phyloP scores from a whole-genome alignment of 1,284 basidiomycete species.

The Meripilus lineatus region DNA sequence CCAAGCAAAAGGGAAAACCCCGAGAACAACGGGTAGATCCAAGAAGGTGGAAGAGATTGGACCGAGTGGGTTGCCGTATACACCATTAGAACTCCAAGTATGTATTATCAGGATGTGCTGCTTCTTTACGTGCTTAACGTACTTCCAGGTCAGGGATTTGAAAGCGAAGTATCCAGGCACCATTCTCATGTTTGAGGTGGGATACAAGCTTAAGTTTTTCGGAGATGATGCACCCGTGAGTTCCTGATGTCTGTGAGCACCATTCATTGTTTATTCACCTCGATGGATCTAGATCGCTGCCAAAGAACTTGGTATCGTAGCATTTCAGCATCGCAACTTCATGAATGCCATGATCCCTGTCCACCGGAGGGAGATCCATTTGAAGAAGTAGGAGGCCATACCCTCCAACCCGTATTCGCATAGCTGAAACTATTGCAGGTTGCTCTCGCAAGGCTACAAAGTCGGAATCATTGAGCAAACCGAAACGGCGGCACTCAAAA shows the following conservation, averaged over 20 bases:
- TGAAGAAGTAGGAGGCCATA: slow-evolving; percentile 81
- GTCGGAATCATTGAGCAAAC: slow-evolving; percentile 91
- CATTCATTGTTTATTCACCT: slow-evolving; percentile 1
- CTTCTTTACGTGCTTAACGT: slow-evolving; percentile 10
- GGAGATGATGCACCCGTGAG: slow-evolving; percentile 83
- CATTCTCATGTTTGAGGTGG: slow-evolving; percentile 82
- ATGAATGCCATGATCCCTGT: slow-evolving; percentile 80
- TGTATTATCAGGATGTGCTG: slow-evolving; percentile 6
- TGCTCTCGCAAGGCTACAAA: slow-evolving; percentile 84
- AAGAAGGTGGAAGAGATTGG: slow-evolving; percentile 55
- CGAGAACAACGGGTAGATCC: slow-evolving; percentile 22
- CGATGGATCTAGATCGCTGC: slow-evolving; percentile 55
- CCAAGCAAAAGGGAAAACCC: neutral
- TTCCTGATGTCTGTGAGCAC: neutral
- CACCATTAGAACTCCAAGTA: slow-evolving; percentile 82
- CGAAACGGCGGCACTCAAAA: slow-evolving; percentile 96
- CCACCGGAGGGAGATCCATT: slow-evolving; percentile 79
- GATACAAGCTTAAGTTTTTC: slow-evolving; percentile 88
- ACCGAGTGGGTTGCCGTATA: slow-evolving; percentile 76
- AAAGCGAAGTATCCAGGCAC: slow-evolving; percentile 74
- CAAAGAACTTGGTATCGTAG: slow-evolving; percentile 78
- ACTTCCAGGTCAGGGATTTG: slow-evolving; percentile 55
- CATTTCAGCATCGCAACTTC: slow-evolving; percentile 78
- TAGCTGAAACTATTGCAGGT: slow-evolving; percentile 44
- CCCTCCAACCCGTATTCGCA: no score